Base-by-base conservation (phyloP, 2,329 filamentous ascomycete genomes). In the Exophiala aquamarina region DNA sequence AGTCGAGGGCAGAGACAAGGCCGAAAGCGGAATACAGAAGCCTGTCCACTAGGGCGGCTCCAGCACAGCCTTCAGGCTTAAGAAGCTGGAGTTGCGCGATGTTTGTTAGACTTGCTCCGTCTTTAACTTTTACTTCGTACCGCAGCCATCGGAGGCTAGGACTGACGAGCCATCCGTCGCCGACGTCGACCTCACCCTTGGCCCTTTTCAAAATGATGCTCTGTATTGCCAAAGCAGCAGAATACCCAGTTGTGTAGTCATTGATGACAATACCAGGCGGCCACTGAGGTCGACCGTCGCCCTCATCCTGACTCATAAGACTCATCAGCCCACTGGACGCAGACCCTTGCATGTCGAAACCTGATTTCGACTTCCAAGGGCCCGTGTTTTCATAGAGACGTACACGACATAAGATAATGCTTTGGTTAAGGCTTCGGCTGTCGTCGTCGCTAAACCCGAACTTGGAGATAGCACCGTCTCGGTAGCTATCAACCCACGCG, bases 281-380 rank as follows among this genome's bases (percentile, higher is more conserved):
- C 37, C 37, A 41, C 23, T 11, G 19, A 26, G 37, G 37, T 21
- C 28, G 23, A 26, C 18, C 35, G 10, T 20, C 18, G 3, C 37
- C 37, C 10, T 41, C 18, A 29, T 15, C 37, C 11, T 15, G 17
- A 9, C 21, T 14, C 19, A 26, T 20, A 26, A 26, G 11, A 26
- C 23, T 6, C 39, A 42, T 14, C 23, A 42, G 23, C 7, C 39
- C 39, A 9, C 20, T 31, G 5, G 39, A 42, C 11, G 39, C 39
- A 7, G 21, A 31, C 7, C 39, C 39, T 20, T 42, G 39, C 39
- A 42, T 42, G 26, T 42, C 39, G 17, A 42, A 42, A 13, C 39
- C 39, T 17, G 39, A 23, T 17, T 31, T 42, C 10, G n/a, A 15
- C n/a, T 8, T 20, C 39, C 39, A 42, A 10, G 39, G 39, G 14